Percentiles rank a stretch among this genome's conserved stretches.
Conservation (phyloP, 2,329 filamentous ascomycete species). For the Cadophora sp. region DNA sequence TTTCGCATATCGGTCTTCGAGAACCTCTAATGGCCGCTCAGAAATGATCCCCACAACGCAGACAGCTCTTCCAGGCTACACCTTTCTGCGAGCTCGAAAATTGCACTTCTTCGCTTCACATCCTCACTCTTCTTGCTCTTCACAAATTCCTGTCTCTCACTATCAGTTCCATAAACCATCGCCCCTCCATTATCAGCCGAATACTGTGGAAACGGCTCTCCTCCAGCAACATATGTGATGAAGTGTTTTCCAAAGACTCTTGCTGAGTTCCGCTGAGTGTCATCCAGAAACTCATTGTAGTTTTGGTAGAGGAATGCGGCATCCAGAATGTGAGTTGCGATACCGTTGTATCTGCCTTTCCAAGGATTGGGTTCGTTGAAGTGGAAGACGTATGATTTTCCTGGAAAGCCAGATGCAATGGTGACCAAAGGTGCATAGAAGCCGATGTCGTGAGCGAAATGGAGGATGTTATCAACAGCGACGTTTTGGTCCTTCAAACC, state of each 20-base stretch:
- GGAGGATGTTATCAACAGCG: neutral
- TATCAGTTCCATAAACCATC: neutral
- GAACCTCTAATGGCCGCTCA: neutral
- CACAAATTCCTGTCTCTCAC: neutral
- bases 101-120: neutral
- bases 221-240: neutral
- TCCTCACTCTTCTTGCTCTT: neutral
- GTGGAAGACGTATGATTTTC: neutral
- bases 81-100: slow-evolving; percentile 9
- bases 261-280: neutral
- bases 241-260: neutral
- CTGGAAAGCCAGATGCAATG: slow-evolving; percentile 1
- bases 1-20: neutral
- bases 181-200: neutral
- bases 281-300: neutral
- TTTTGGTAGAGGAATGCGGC: neutral
- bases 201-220: neutral
- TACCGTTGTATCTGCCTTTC: neutral
- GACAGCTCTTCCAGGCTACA: slow-evolving; percentile 14
- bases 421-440: neutral
- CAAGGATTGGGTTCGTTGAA: neutral
- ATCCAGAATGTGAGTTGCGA: neutral
- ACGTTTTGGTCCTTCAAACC: neutral
- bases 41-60: neutral
- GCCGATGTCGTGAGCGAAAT: slow-evolving; percentile 12